Base-by-base conservation (phyloP, 2,329 filamentous ascomycete species). In the Fusarium nisikadoi region DNA sequence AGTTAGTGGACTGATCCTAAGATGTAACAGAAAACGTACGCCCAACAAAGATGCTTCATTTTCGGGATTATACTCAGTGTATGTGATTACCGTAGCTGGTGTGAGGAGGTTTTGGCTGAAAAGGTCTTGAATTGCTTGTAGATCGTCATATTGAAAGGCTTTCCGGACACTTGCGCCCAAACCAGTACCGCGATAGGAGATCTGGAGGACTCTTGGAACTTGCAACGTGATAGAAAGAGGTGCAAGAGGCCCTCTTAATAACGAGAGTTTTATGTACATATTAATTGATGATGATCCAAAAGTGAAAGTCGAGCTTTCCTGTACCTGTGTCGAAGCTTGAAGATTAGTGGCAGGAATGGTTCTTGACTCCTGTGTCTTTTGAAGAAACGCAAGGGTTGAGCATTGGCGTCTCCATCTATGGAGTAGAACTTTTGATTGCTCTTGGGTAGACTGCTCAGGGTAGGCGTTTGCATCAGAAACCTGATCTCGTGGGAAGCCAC, bases 41-140 rank as follows among this genome's bases (percentile, higher is more conserved):
- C 27, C 27, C 14, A 47, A 17, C 0, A 31, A 1, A 1, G 45
- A 47, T n/a, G 20, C 27, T 31, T 47, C 45, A n/a, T 47, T 0
- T 0, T 31, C 20, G 0, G 27, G 45, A n/a, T 47, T 0, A 0
- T 47, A 47, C 6, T 31, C 20, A 2, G 27, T 5, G 0, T 17
- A 47, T 2, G 14, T 31, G 0, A 47, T 27, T 31, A 31, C 0
- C 0, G 45, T 47, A 20, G 45, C 14, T 10, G 20, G 0, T 0
- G 20, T 47, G 0, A 31, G 45, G 0, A 47, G 9, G 4, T 20
- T 14, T 47, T 47, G 45, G 10, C 27, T n/a, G 27, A n/a, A 31
- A 0, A 47, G 14, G n/a, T 1, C 2, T 14, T 19, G 46, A 2
- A 11, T 10, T 11, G 16, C 16, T 35, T 49, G 29, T 11, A 49